These are phyloP conservation scores for Chlamydomonas sp. DNA, from an alignment of 139 green algal genomes.

Conservation along the genomic window DNA sequence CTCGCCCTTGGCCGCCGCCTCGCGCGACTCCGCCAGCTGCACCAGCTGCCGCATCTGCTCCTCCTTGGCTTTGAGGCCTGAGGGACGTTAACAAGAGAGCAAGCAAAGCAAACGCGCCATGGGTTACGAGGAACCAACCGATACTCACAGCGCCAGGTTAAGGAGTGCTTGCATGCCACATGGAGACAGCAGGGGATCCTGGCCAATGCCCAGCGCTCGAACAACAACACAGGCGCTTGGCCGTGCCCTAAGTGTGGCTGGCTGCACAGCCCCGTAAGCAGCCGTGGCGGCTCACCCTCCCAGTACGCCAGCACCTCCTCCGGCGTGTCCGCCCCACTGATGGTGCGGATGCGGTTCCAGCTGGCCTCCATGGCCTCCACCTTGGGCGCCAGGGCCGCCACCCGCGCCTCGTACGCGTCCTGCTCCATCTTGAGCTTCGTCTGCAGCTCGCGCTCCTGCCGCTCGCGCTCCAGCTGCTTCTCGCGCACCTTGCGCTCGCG, in stretches of 20 bases:
- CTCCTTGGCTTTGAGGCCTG: slow-evolving; percentile 83
- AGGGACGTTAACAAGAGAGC: neutral
- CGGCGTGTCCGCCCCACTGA: slow-evolving; percentile 71
- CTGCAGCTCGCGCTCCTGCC: slow-evolving; percentile 59
- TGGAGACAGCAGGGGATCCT: too few relatives aligned
- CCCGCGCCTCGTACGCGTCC: slow-evolving; percentile 71
- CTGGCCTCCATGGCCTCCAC: slow-evolving; percentile 84
- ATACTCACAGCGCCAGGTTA: too few relatives aligned
- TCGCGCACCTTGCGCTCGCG: slow-evolving; percentile 66
- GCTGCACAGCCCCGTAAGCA: too few relatives aligned
- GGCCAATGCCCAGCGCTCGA: too few relatives aligned
- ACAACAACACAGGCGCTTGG: neutral
- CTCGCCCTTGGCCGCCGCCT: slow-evolving; percentile 73
- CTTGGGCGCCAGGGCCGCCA: slow-evolving; percentile 74
- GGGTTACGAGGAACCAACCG: neutral
- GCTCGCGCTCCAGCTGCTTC: slow-evolving; percentile 68
- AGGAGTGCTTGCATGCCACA: too few relatives aligned
- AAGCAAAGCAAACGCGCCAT: neutral
- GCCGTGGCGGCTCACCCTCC: slow-evolving; percentile 56
- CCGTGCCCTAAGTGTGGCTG: too few relatives aligned
- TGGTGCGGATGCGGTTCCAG: slow-evolving; percentile 83
- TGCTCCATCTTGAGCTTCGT: slow-evolving; percentile 73
- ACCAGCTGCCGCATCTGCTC: slow-evolving; percentile 84
- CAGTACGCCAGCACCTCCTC: slow-evolving; percentile 86
- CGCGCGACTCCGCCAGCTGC: slow-evolving; percentile 73